Evolutionary conservation across 257 asterid species (phyloP).

Genomic region (Marsdenia floribunda): DNA sequence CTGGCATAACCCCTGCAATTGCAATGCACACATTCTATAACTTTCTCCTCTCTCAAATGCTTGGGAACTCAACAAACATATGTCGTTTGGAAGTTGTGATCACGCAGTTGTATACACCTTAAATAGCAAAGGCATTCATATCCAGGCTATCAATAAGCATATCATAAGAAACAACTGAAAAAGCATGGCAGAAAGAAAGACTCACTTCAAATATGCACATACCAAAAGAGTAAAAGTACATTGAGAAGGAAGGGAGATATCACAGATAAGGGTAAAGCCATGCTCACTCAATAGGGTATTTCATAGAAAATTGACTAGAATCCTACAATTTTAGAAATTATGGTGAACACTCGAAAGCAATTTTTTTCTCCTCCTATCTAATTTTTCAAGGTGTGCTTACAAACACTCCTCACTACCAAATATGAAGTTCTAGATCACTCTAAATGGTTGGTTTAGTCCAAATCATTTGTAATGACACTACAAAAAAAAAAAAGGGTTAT

Average conservation of each 20-base stretch:
- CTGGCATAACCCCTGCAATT: constrained; percentile 90
- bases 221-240: neutral
- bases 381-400: neutral
- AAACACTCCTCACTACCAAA: neutral
- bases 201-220: neutral
- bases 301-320: neutral
- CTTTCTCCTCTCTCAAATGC: constrained; percentile 88
- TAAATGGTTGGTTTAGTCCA: no score
- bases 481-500: no score
- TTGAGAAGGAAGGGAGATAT: neutral
- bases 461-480: no score
- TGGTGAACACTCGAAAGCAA: neutral
- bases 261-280: neutral
- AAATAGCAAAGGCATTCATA: constrained; percentile 17
- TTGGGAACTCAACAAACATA: constrained; percentile 88
- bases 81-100: constrained; percentile 25
- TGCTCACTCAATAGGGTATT: neutral
- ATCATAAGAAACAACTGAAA: neutral
- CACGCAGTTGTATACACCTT: constrained; percentile 14
- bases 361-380: neutral
- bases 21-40: constrained; percentile 81
- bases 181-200: no score
- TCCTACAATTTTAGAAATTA: neutral
- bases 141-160: constrained; percentile 3
- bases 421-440: neutral